Evolutionary conservation across 441 rosid species (phyloP), one percentile per base, ranked within the genome.

Genomic region (Erodium texanum): DNA sequence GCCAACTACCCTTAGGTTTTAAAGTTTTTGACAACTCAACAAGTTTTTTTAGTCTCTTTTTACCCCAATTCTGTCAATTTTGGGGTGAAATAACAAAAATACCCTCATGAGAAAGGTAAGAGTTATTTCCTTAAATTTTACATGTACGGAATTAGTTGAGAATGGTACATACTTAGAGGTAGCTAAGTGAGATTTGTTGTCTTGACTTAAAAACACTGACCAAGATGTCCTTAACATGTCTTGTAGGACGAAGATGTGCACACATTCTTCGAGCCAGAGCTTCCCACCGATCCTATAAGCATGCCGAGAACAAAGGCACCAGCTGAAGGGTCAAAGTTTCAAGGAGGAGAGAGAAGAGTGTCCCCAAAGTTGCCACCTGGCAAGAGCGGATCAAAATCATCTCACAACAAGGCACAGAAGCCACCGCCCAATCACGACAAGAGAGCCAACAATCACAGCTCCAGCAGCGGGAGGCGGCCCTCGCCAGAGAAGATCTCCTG

Each of bases 401-500:
- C 48, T 11, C 11, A 38, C 48, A 41, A 41, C 48, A 41, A 41
- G 48, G 48, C 48, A 9, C 48, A 41, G 15, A 41, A 41, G 48
- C 78, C 96, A 14, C 48, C 56, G 0, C 77, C 81, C 11, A 70
- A 81, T 76, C 66, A 80, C 5, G 98, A 90, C 64, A 86, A 74
- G 78, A 85, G 76, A 78, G 67, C 63, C 24, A 71, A 74, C 45
- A 84, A 76, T 70, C 86, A 88, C 63, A 79, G 74, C 72, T 34
- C 77, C 23, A 82, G 87, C 38, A 75, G 78, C 76, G 36, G 80
- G 78, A 69, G 82, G 54, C 82, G 82, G n/a, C 77, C 90, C 24
- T 82, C 94, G 16, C 84, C 88, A 0, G 99, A 89, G 66, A 94
- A 86, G 77, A 86, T 80, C 41, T 87, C 99, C 14, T 89, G 96